Evolutionary conservation across 1,139 yeast genomes (phyloP).

Genomic region (Zygoascus hellenicus): DNA sequence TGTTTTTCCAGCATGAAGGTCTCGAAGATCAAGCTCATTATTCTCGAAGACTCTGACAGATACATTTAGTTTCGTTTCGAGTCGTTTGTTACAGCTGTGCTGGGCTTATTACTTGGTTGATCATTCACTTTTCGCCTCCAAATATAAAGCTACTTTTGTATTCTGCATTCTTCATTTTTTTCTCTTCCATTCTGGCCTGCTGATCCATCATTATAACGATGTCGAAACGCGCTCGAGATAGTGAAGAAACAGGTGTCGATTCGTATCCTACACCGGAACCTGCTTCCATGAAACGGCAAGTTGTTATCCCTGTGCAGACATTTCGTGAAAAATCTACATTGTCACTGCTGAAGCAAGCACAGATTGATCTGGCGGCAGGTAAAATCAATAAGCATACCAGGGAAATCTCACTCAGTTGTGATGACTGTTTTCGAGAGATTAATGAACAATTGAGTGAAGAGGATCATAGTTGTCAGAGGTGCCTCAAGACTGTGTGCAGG

Average conservation of each 20-base stretch:
- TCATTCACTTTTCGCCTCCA: too few relatives aligned
- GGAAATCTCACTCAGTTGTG: conserved; percentile 10
- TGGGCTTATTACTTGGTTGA: too few relatives aligned
- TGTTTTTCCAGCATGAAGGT: too few relatives aligned
- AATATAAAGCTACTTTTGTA: too few relatives aligned
- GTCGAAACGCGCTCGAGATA: too few relatives aligned
- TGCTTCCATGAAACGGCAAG: background rate
- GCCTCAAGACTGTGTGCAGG: conserved; percentile 14
- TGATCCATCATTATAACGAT: too few relatives aligned
- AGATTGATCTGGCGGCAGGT: conserved; percentile 13
- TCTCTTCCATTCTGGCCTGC: too few relatives aligned
- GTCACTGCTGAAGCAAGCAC: conserved; percentile 16
- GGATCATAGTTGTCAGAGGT: conserved; percentile 15
- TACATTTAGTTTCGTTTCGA: too few relatives aligned
- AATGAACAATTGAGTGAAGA: conserved; percentile 6
- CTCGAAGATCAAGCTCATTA: too few relatives aligned
- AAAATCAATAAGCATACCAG: background rate
- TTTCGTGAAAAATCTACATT: conserved; percentile 11
- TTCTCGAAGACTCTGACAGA: too few relatives aligned
- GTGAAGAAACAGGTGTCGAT: background rate
- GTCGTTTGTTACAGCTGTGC: too few relatives aligned
- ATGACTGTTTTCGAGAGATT: conserved; percentile 14
- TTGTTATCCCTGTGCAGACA: background rate
- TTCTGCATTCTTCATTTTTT: too few relatives aligned
- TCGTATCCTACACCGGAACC: background rate